These are phyloP conservation scores for Schizothecium vesticola DNA, from an alignment of 495 filamentous ascomycete genomes.

Conservation along the genomic window DNA sequence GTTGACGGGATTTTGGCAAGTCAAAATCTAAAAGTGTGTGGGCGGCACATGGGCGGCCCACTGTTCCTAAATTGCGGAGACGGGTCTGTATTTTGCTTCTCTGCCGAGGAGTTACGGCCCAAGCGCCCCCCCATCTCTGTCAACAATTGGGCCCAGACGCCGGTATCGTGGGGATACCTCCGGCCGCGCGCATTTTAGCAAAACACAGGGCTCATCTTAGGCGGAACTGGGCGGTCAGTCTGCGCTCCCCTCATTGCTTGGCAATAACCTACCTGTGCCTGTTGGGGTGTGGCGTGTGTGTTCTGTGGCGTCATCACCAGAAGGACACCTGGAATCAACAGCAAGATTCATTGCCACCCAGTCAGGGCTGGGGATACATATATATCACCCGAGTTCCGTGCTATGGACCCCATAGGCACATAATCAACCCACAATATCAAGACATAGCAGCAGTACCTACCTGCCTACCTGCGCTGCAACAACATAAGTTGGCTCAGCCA, in stretches of 20 bases:
- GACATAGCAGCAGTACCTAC: not conserved
- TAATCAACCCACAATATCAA: not conserved
- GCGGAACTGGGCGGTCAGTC: not conserved
- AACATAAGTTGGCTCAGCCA: not conserved
- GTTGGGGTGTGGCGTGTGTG: conserved; percentile 13
- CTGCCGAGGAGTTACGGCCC: not conserved
- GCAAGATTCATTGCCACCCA: not conserved
- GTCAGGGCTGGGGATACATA: not conserved
- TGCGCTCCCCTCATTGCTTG: not conserved
- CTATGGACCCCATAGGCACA: not conserved
- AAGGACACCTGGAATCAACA: not conserved
- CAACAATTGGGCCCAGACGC: not conserved
- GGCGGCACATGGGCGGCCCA: not conserved
- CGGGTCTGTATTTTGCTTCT: not conserved
- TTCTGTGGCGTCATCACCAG: conserved; percentile 16
- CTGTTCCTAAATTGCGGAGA: not conserved
- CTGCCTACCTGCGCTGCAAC: not conserved
- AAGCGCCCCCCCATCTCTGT: not conserved
- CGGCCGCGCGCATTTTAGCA: not conserved
- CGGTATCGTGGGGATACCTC: not conserved
- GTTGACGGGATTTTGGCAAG: conserved; percentile 25
- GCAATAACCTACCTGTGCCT: not conserved
- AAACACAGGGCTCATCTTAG: not conserved
- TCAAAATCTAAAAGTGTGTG: conserved; percentile 31
- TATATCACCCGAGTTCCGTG: not conserved